Conservation (phyloP, 345 rosid genomes). For the Lenwebbia sp. region DNA sequence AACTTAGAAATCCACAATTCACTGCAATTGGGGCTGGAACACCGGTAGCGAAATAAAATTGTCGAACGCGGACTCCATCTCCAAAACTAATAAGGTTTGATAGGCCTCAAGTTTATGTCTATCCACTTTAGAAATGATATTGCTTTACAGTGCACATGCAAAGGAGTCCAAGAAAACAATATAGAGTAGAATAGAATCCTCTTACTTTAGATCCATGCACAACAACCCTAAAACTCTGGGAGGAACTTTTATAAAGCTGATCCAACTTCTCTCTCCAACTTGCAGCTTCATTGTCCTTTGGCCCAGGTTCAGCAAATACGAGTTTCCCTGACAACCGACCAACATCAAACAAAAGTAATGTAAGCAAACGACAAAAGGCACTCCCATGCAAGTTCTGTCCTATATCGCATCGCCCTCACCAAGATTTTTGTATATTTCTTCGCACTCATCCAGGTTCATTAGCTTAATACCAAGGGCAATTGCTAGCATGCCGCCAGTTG, state of each 20-base stretch:
- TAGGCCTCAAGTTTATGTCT: background rate
- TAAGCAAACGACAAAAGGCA: background rate
- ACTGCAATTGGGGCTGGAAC: background rate
- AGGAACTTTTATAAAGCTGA: conserved; percentile 96
- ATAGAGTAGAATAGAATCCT: background rate
- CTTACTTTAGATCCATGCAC: conserved; percentile 98
- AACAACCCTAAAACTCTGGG: conserved; percentile 97
- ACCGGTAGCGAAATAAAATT: background rate
- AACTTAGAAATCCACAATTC: background rate
- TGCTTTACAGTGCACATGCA: background rate
- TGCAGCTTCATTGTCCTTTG: conserved; percentile 97
- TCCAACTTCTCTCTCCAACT: conserved; percentile 98
- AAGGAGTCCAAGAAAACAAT: background rate
- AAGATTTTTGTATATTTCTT: conserved; percentile 96
- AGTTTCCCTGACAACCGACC: conserved; percentile 62
- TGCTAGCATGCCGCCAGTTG: conserved; percentile 99
- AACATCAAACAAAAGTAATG: background rate
- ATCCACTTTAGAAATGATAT: background rate
- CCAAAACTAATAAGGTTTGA: background rate
- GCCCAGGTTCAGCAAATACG: conserved; percentile 91
- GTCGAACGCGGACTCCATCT: background rate
- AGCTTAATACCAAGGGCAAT: conserved; percentile 90
- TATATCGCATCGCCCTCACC: conserved; percentile 34
- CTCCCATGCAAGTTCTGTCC: background rate
- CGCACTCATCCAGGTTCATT: conserved; percentile 80